phyloP scores from a whole-genome alignment of 371 early-diverging fungal genomes.

The Mucor irregularis region DNA sequence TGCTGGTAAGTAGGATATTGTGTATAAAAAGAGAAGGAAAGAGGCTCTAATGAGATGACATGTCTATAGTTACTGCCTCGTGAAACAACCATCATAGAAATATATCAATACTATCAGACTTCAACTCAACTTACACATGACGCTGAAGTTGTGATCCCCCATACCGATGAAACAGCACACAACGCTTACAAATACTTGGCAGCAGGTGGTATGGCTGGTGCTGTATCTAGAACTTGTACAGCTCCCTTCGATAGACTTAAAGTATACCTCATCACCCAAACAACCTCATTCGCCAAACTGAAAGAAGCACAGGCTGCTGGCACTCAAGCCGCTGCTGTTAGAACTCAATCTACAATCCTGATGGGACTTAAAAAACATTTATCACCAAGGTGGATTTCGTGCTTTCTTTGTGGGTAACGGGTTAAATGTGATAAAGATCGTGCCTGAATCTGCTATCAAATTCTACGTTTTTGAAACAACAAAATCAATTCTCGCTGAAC shows the following conservation, averaged over 20 bases:
- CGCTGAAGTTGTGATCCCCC: constrained; percentile 64
- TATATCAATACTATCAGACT: constrained; percentile 63
- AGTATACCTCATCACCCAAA: constrained; percentile 67
- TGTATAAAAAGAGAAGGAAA: not conserved
- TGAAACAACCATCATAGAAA: constrained; percentile 49
- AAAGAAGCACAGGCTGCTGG: not conserved
- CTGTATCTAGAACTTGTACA: constrained; percentile 76
- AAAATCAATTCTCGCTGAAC: constrained; percentile 55
- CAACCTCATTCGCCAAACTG: constrained; percentile 17
- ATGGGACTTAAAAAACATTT: constrained; percentile 7
- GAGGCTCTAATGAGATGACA: not conserved
- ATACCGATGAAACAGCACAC: constrained; percentile 44
- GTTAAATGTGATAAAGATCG: constrained; percentile 76
- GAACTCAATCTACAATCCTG: constrained; percentile 20
- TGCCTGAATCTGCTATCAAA: constrained; percentile 81
- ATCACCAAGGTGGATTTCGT: constrained; percentile 43
- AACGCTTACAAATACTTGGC: constrained; percentile 63
- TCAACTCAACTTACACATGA: constrained; percentile 60
- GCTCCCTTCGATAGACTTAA: constrained; percentile 82
- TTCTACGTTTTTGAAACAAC: constrained; percentile 71
- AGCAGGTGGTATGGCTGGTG: constrained; percentile 79
- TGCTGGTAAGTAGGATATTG: too few species aligned
- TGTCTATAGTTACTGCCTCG: constrained; percentile 22
- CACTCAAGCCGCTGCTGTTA: not conserved
- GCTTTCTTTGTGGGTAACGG: constrained; percentile 82